Evolutionary conservation across 2,329 filamentous ascomycete species (phyloP).

Genomic region (Alternaria postmessia): DNA sequence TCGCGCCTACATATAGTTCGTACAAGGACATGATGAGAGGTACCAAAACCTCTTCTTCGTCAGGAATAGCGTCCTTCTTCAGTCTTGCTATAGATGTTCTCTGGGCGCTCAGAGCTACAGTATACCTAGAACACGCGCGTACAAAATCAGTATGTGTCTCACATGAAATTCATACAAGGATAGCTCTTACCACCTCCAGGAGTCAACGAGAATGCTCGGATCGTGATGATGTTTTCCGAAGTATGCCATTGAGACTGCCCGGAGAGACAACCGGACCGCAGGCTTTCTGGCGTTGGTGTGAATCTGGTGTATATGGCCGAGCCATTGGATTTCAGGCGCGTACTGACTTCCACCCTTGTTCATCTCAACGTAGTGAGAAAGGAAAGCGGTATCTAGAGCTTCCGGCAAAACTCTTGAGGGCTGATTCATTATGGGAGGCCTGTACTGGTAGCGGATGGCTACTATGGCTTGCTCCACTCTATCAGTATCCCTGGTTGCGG

Average conservation of each 20-base stretch:
- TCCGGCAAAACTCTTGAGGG: conserved; percentile 35
- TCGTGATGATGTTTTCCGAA: conserved; percentile 43
- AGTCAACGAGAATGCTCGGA: conserved; percentile 39
- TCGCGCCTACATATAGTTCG: conserved; percentile 42
- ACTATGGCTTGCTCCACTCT: conserved; percentile 32
- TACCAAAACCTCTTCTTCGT: conserved; percentile 41
- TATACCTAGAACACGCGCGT: conserved; percentile 29
- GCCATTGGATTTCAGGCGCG: conserved; percentile 37
- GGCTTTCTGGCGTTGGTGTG: conserved; percentile 30
- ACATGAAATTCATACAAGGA: too few relatives aligned
- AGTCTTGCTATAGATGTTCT: conserved; percentile 27
- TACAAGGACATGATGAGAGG: conserved; percentile 43
- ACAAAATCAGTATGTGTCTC: too few relatives aligned
- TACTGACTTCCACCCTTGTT: conserved; percentile 30
- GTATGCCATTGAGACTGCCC: conserved; percentile 45
- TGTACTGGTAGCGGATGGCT: conserved; percentile 36
- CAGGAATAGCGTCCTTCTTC: conserved; percentile 32
- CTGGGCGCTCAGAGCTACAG: conserved; percentile 36
- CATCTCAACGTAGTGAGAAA: conserved; percentile 42
- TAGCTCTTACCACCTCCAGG: conserved; percentile 27
- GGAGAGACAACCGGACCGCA: conserved; percentile 40
- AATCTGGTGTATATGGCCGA: conserved; percentile 33
- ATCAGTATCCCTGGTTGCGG: conserved; percentile 2
- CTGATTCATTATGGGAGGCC: conserved; percentile 34
- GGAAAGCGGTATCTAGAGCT: conserved; percentile 38